Percentiles rank a stretch among this genome's conserved stretches.
These are phyloP conservation scores for Selaginella tamariscina DNA, from an alignment of 75 land plant species.

Conservation along the genomic window DNA sequence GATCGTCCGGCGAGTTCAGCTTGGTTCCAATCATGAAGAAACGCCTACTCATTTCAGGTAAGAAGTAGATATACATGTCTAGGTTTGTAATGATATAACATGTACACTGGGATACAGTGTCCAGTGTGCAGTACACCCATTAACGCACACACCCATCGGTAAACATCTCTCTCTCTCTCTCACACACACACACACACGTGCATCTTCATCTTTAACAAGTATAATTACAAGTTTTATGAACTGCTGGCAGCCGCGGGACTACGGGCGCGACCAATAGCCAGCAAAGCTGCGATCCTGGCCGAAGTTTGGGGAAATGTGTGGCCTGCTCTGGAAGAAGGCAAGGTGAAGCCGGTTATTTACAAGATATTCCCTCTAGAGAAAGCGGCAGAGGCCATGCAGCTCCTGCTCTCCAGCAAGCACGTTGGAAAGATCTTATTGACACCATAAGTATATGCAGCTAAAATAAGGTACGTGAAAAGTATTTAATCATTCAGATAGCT, in stretches of 20 bases:
- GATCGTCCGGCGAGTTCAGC: conserved; percentile 38
- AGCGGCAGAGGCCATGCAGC: conserved; percentile 63
- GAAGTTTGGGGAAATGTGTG: conserved; percentile 74
- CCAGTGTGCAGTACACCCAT: too few relatives aligned
- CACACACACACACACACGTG: too few relatives aligned
- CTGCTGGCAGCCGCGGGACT: conserved; percentile 55
- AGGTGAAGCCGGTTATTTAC: conserved; percentile 64
- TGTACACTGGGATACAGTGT: too few relatives aligned
- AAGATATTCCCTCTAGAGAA: conserved; percentile 43
- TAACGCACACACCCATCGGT: too few relatives aligned
- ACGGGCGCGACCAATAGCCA: conserved; percentile 43
- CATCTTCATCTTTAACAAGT: too few relatives aligned
- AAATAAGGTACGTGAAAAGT: too few relatives aligned
- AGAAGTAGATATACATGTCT: neutral
- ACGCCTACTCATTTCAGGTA: conserved; percentile 84
- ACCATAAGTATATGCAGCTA: too few relatives aligned
- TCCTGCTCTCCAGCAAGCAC: conserved; percentile 71
- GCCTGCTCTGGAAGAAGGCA: conserved; percentile 72
- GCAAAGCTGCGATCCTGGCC: conserved; percentile 55
- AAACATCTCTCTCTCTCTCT: too few relatives aligned
- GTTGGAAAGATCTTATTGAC: conserved; percentile 76
- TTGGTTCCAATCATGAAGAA: conserved; percentile 37
- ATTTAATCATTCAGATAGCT: too few relatives aligned
- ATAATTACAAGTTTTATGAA: neutral
- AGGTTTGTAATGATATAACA: too few relatives aligned